These are phyloP conservation scores for Noccaea bulbosa DNA, from an alignment of 345 rosid species.

Conservation along the genomic window DNA sequence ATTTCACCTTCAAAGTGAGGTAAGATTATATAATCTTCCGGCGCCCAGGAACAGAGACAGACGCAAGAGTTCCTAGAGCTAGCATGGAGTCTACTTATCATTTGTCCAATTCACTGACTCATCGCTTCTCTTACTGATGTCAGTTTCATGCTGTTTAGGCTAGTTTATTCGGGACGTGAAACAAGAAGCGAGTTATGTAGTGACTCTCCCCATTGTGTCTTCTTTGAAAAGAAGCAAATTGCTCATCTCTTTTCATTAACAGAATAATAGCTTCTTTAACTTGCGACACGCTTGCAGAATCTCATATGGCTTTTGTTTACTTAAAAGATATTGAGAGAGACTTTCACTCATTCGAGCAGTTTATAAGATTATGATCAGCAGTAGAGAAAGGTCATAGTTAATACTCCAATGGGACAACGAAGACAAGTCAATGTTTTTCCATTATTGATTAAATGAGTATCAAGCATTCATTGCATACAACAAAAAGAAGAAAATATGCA, in stretches of 20 bases:
- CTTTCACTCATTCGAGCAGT: neutral
- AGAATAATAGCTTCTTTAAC: neutral
- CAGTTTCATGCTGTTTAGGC: slow-evolving; percentile 6
- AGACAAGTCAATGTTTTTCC: neutral
- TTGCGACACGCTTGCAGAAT: neutral
- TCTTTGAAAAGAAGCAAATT: neutral
- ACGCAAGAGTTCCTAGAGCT: neutral
- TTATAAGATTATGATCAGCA: neutral
- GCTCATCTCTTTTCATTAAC: neutral
- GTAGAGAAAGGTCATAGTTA: neutral
- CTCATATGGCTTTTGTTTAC: neutral
- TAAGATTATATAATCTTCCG: neutral
- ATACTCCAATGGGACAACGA: neutral
- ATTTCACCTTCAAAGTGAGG: slow-evolving; percentile 6
- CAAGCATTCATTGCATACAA: neutral
- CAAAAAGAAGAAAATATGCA: neutral
- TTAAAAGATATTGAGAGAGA: neutral
- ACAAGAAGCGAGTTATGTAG: slow-evolving; percentile 6
- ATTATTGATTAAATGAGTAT: slow-evolving; percentile 10
- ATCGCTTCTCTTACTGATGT: neutral
- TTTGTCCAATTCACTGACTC: neutral
- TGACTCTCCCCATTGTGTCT: neutral
- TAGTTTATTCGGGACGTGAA: neutral
- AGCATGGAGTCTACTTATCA: neutral
- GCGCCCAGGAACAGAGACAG: slow-evolving; percentile 18